Base-by-base conservation (phyloP, 257 asterid species). In the Cordia subcordata region DNA sequence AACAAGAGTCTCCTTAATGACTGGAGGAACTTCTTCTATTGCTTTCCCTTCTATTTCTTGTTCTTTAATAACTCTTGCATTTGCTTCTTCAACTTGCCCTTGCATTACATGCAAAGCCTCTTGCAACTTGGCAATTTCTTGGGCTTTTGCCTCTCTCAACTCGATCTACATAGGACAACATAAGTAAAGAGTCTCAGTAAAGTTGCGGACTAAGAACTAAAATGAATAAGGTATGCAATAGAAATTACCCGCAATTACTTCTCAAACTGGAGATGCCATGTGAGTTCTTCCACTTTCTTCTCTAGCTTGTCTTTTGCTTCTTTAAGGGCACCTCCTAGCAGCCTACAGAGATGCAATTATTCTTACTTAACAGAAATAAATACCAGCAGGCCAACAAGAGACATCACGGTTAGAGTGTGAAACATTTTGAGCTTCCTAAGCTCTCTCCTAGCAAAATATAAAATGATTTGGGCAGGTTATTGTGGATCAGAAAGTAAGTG, bases 181-280 rank as follows among this genome's bases (percentile, higher is more conserved):
- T 57, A 51, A 70, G 57, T 58, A 54, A 72, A 60, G 57, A 61
- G 64, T 45, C 39, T 69, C 39, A 42, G 10, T 14, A 3, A 42
- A 42, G 15, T 42, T 42, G 12, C 61, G 62, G 59, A 55, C 46
- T 56, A 75, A 68, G 60, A 15, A 32, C 44, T 49, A 58, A 47
- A 49, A 53, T 72, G 52, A 11, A 63, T 55, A 58, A 56, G 16
- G 22, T 27, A 60, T 44, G 19, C 49, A 14, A 22, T 22, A 64
- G 53, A 53, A 70, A 46, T 75, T 77, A 93, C 99, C 90, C 97
- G 87, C 51, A 89, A 63, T 68, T 94, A 79, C 79, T 87, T 93
- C 86, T 93, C 97, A 66, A 93, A 83, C 81, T 89, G 99, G 81
- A 93, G 58, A 64, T 97, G 90, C 99, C 99, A 93, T 13, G 99